A percentile compares a stretch with the other conserved stretches of the same genome.
Evolutionary conservation across 2,329 filamentous ascomycete genomes (phyloP).

Genomic region (Fusarium sp.): DNA sequence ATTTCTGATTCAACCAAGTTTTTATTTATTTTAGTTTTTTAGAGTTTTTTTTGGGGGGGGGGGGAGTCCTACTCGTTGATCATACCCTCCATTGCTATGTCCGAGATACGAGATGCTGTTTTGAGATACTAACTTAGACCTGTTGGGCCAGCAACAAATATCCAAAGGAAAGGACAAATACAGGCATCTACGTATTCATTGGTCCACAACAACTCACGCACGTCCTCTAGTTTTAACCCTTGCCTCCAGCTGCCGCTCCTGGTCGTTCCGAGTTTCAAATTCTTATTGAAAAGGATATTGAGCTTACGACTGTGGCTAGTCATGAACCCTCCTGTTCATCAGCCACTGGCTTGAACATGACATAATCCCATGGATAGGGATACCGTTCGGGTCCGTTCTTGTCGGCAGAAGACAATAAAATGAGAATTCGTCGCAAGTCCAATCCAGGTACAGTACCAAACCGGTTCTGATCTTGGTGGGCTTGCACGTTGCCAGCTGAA

Average conservation of each 20-base stretch:
- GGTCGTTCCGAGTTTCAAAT: slow-evolving; percentile 31
- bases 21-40: too few species aligned
- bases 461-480: not conserved
- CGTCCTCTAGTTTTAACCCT: slow-evolving; percentile 14
- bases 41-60: too few species aligned
- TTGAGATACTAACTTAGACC: slow-evolving; percentile 12
- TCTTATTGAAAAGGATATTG: slow-evolving; percentile 12
- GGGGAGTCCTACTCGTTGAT: slow-evolving; percentile 8
- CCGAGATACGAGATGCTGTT: slow-evolving; percentile 31
- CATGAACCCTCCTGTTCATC: slow-evolving; percentile 24
- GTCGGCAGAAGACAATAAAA: not conserved
- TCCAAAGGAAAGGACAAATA: not conserved
- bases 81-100: slow-evolving; percentile 4
- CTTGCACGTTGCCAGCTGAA: slow-evolving; percentile 36
- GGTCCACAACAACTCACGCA: slow-evolving; percentile 12
- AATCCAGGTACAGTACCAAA: not conserved
- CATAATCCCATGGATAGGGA: too few species aligned
- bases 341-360: not conserved
- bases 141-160: not conserved
- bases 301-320: slow-evolving; percentile 9
- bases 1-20: slow-evolving; percentile 3
- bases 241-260: slow-evolving; percentile 28
- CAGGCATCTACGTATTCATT: not conserved
- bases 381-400: too few species aligned
- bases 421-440: not conserved